Evolutionary conservation across 2,329 filamentous ascomycete genomes (phyloP).

Genomic region (Ascocoryne sarcoides): DNA sequence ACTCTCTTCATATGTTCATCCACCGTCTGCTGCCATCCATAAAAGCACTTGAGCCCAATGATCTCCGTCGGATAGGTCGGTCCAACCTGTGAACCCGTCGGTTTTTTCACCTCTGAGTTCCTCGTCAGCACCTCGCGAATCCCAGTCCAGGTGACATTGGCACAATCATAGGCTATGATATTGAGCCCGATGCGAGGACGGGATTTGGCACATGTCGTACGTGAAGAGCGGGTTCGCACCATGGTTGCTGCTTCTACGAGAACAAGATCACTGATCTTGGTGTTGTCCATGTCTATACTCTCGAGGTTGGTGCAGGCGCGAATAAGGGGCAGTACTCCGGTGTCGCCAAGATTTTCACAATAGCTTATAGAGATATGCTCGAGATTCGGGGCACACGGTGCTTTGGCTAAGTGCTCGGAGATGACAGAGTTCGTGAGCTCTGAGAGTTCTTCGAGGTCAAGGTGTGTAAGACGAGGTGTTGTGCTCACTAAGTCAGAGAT

Average conservation of each 20-base stretch:
- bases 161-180: conserved; percentile 83
- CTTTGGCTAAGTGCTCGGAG: conserved; percentile 61
- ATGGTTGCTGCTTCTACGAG: conserved; percentile 79
- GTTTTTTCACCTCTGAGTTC: conserved; percentile 65
- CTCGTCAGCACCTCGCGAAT: conserved; percentile 77
- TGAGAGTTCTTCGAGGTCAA: conserved; percentile 82
- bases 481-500: conserved; percentile 66
- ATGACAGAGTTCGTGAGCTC: conserved; percentile 68
- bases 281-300: conserved; percentile 86
- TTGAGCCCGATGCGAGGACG: conserved; percentile 46
- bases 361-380: conserved; percentile 82
- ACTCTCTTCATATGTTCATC: conserved; percentile 89
- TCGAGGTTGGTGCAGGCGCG: conserved; percentile 62
- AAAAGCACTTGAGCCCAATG: conserved; percentile 85
- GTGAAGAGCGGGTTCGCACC: conserved; percentile 53
- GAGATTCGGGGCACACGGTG: conserved; percentile 63
- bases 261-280: conserved; percentile 76
- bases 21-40: conserved; percentile 89
- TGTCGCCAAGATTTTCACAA: conserved; percentile 77
- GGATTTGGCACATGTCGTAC: conserved; percentile 21
- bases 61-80: conserved; percentile 61
- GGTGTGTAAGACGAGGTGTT: conserved; percentile 67
- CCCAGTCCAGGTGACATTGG: conserved; percentile 86
- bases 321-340: conserved; percentile 74
- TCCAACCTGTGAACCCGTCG: conserved; percentile 19